Evolutionary conservation across 2,329 filamentous ascomycete genomes (phyloP).

Genomic region (Talaromyces funiculosus): DNA sequence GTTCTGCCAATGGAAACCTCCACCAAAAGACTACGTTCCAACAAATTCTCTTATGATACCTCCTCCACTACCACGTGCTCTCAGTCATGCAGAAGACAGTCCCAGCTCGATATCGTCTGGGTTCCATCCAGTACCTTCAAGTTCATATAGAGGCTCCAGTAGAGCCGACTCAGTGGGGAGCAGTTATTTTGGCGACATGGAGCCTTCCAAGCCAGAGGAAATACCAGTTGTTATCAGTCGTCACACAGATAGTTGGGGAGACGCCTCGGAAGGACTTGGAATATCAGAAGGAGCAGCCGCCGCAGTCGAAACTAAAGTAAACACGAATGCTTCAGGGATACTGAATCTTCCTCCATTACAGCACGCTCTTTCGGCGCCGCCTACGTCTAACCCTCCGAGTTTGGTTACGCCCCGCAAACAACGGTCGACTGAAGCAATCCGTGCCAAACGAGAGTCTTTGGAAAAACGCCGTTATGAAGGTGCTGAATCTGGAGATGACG

Average conservation of each 20-base stretch:
- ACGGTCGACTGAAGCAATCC: conserved; percentile 67
- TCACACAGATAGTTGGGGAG: conserved; percentile 70
- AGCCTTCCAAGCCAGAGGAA: conserved; percentile 72
- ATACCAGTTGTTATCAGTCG: conserved; percentile 69
- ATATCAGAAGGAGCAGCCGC: conserved; percentile 57
- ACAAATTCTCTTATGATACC: conserved; percentile 56
- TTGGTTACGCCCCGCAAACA: conserved; percentile 50
- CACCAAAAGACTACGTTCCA: conserved; percentile 52
- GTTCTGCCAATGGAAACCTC: conserved; percentile 89
- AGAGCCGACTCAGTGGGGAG: conserved; percentile 78
- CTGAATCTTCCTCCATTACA: conserved; percentile 48
- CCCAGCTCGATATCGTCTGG: conserved; percentile 72
- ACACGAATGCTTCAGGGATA: conserved; percentile 24
- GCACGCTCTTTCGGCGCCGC: conserved; percentile 60
- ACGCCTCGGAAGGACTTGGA: conserved; percentile 62
- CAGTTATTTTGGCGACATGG: conserved; percentile 80
- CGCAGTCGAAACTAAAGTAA: conserved; percentile 19
- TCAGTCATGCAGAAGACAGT: conserved; percentile 65
- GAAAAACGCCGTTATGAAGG: conserved; percentile 69
- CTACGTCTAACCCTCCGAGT: conserved; percentile 1
- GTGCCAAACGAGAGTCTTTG: conserved; percentile 66
- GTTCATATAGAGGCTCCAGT: conserved; percentile 72
- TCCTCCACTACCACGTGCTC: conserved; percentile 56
- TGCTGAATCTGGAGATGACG: conserved; percentile 85
- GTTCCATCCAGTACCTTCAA: conserved; percentile 64